Evolutionary conservation across 169 alveolate species (phyloP).

Genomic region (Theileria annulata): DNA sequence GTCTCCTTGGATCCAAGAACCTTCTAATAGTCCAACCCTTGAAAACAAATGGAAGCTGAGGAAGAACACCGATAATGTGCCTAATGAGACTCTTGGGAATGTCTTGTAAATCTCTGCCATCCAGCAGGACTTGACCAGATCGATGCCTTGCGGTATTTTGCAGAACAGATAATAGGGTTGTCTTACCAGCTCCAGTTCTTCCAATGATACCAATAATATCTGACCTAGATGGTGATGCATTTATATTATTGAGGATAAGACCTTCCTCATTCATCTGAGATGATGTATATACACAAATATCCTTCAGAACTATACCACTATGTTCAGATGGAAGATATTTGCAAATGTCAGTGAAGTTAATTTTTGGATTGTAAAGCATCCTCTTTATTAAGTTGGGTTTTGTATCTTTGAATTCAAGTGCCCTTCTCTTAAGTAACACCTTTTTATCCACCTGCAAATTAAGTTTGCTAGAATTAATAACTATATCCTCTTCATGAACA

Average conservation of each 20-base stretch:
- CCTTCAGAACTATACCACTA: not conserved
- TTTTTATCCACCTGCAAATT: not conserved
- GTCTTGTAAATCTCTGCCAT: conserved; percentile 8
- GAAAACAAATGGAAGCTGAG: conserved; percentile 38
- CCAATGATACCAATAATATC: conserved; percentile 4
- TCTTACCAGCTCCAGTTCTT: conserved; percentile 6
- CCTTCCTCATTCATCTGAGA: not conserved
- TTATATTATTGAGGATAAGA: not conserved
- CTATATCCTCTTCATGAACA: conserved; percentile 20
- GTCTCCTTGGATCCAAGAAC: conserved; percentile 49
- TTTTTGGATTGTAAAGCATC: conserved; percentile 1
- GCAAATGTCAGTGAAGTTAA: conserved; percentile 7
- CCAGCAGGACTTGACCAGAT: not conserved
- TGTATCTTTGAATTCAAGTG: not conserved
- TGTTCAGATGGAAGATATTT: conserved; percentile 3
- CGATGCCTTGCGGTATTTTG: not conserved
- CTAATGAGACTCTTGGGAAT: conserved; percentile 37
- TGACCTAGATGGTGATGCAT: not conserved
- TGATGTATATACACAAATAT: conserved; percentile 16
- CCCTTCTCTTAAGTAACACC: not conserved
- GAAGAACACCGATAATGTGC: conserved; percentile 32
- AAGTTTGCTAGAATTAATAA: not conserved
- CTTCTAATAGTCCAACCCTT: conserved; percentile 62
- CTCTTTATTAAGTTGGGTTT: not conserved
- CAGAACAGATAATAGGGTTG: conserved; percentile 16